Evolutionary conservation across 768 basidiomycete genomes (phyloP).

Genomic region (Russula earlei): DNA sequence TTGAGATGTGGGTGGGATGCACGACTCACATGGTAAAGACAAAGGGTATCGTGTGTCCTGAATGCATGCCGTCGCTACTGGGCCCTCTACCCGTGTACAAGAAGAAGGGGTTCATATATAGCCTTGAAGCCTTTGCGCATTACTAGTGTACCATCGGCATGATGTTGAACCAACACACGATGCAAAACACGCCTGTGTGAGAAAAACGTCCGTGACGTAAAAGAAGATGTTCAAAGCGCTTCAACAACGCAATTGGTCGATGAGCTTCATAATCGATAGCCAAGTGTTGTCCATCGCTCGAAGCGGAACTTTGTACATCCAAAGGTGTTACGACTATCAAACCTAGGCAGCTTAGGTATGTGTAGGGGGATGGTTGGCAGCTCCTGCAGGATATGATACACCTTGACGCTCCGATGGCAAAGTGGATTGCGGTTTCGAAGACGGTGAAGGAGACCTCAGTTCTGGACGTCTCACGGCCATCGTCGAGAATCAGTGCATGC

Average conservation of each 20-base stretch:
- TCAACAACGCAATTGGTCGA: conserved; percentile 83
- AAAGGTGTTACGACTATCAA: conserved; percentile 93
- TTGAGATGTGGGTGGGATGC: neutral
- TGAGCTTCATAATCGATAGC: conserved; percentile 95
- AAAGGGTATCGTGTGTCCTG: conserved; percentile 97
- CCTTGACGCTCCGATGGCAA: too few species aligned
- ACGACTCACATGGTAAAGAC: conserved; percentile 82
- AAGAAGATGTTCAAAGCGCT: conserved; percentile 82
- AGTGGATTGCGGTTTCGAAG: too few species aligned
- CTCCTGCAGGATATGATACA: too few species aligned
- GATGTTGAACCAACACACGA: neutral
- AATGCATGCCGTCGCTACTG: conserved; percentile 92
- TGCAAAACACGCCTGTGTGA: conserved; percentile 73
- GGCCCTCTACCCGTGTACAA: conserved; percentile 97
- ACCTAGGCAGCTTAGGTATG: too few species aligned
- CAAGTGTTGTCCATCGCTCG: conserved; percentile 79
- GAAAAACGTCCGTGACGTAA: conserved; percentile 90
- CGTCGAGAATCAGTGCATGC: too few species aligned
- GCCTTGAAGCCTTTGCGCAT: conserved; percentile 73
- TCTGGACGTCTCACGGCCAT: too few species aligned
- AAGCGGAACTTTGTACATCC: conserved; percentile 90
- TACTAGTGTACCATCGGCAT: neutral
- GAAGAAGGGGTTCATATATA: conserved; percentile 97
- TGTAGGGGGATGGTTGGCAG: too few species aligned
- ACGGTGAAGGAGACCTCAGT: too few species aligned